Evolutionary conservation across 2,329 filamentous ascomycete genomes (phyloP), one percentile per base, ranked within the genome.

Genomic region (Colletotrichum gigasporum): DNA sequence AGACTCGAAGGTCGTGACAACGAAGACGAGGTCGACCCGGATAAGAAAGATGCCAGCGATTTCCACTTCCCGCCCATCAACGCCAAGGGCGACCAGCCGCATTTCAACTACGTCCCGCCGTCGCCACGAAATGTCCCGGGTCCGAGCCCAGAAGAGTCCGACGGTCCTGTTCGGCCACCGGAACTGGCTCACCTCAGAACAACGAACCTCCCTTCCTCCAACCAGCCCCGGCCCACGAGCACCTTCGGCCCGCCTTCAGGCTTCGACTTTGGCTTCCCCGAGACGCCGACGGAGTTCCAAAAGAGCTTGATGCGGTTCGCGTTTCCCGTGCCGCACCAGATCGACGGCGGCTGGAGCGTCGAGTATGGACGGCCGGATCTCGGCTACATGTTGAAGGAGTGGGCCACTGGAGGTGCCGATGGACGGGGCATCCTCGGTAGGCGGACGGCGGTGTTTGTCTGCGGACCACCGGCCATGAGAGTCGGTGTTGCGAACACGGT

Each of bases 361-460:
- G 94, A 97, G 78, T 97, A 97, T 76, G 94, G 94, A 16, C 88
- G 95, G 0, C 95, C 95, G 0, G 91, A 97, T 70, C 86, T 98
- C 34, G 91, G 92, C 1, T 95, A 91, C 75, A 93, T 97, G 87
- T 85, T 98, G 56, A 90, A 88, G 71, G 89, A 96, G 68, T 90
- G 94, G 86, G 91, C 92, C 4, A 89, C 87, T 20, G 90, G 89
- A n/a, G 90, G 89, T 54, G 69, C 81, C 0, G 87, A 90, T 68
- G 87, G 89, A 3, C 80, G 87, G 45, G 89, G 89, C 1, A 88
- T 90, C 59, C 90, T 96, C 62, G 94, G 95, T 2, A 84, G 91
- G 44, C 83, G 93, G 61, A 94, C 93, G 3, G 95, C 93, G 69
- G 92, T 97, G 5, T 97, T 96, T 75, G 94, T 98, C 12, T 98